Evolutionary conservation across 2,329 filamentous ascomycete genomes (phyloP), one percentile per base, ranked within the genome.

Genomic region (Taxawa tesnikishii): DNA sequence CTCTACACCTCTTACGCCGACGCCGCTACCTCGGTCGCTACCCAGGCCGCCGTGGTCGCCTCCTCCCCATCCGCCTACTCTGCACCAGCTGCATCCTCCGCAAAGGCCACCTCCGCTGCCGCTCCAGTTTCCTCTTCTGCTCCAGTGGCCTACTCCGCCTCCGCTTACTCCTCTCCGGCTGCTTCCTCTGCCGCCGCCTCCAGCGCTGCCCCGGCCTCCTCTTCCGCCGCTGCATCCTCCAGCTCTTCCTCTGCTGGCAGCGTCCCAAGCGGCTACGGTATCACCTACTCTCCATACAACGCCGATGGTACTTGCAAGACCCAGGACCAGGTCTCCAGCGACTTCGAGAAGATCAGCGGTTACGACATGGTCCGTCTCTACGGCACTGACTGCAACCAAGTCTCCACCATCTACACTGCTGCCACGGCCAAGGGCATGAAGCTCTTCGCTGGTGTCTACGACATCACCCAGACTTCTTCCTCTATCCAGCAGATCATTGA

Each of bases 351-450:
- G 28, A 58, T 75, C 31, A 61, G 73, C 16, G 57, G 55, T 6
- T 85, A 79, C 55, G 63, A 65, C 12, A 55, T 75, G 21, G 61
- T 92, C 33, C 80, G 85, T 31, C 70, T 82, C 48, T 93, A 93
- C 50, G 84, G 83, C 32, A 73, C 75, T 36, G 82, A 85, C 54
- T 92, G 84, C 54, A 62, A 83, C 47, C 79, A 87, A 52, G 68
- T 83, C 24, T 53, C 65, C 3, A 71, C 65, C 10, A 70, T 80
- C 12, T 59, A 79, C 18, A 55, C 64, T 8, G 76, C 77, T 6
- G 79, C 76, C 23, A 72, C 72, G 45, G 55, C 65, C n/a, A 67
- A 73, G 45, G 68, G 67, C 29, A 68, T 83, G 51, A 77, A 76
- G 53, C 59, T 93, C 18, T 81, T 92, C 55, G 67, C 79, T 9